These are phyloP conservation scores for Citrus sinensis DNA, from an alignment of 345 rosid genomes.

Conservation along the genomic window DVS_A1.0 CM039169.1:28401001-28401500, in stretches of 20 bases:
- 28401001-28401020: slow-evolving; percentile 46
- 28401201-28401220: background rate
- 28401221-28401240: background rate
- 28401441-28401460: no score
- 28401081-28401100: background rate
- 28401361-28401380: no score
- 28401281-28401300: background rate
- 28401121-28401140: background rate
- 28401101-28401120: background rate
- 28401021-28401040: slow-evolving; percentile 61
- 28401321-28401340: no score
- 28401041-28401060: background rate
- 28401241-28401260: background rate
- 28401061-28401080: background rate
- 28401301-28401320: no score
- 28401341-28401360: no score
- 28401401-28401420: no score
- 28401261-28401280: background rate
- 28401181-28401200: background rate
- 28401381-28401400: no score
- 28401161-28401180: background rate
- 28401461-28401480: no score
- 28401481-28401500: no score
- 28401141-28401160: slow-evolving; percentile 16
- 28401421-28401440: no score